Percentiles rank a stretch among this genome's conserved stretches.
These are phyloP conservation scores for Hamamelis virginiana DNA, from an alignment of 164 flowering plant species.

Conservation along the genomic window DNA sequence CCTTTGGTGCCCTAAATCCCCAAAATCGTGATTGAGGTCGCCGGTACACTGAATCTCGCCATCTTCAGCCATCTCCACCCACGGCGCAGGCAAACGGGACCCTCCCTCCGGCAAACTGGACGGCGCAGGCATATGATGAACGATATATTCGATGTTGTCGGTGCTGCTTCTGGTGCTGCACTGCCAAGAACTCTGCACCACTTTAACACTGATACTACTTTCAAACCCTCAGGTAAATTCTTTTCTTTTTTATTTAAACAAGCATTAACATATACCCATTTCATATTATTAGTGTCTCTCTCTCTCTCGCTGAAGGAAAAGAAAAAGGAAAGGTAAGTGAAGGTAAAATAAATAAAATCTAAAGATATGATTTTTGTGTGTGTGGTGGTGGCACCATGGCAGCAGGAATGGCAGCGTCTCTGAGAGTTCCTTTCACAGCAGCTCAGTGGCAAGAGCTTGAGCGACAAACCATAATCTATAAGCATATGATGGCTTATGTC, in stretches of 20 bases:
- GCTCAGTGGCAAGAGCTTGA: constrained; percentile 75
- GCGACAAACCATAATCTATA: constrained; percentile 64
- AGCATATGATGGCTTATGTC: constrained; percentile 57
- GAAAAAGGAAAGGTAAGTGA: background rate
- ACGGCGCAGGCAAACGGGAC: constrained; percentile 26
- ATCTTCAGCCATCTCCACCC: too few relatives aligned
- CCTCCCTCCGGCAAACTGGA: too few relatives aligned
- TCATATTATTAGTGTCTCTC: too few relatives aligned
- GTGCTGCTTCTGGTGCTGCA: constrained; percentile 14
- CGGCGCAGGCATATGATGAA: constrained; percentile 8
- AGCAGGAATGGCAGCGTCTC: constrained; percentile 27
- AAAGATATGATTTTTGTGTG: background rate
- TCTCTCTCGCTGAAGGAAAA: background rate
- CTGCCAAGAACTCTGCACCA: constrained; percentile 13
- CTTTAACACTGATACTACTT: constrained; percentile 3
- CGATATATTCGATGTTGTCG: constrained; percentile 33
- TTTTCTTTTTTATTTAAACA: background rate
- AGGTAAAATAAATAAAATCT: background rate
- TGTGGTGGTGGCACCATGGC: background rate
- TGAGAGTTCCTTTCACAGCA: constrained; percentile 52
- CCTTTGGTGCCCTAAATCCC: too few relatives aligned
- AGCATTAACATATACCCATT: too few relatives aligned
- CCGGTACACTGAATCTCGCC: too few relatives aligned
- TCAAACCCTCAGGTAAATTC: constrained; percentile 17
- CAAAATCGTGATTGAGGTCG: too few relatives aligned